Percentiles rank a stretch among this genome's conserved stretches.
Conservation (phyloP, 192 early-diverging fungal genomes). For the Martensiomyces pterosporus region DNA sequence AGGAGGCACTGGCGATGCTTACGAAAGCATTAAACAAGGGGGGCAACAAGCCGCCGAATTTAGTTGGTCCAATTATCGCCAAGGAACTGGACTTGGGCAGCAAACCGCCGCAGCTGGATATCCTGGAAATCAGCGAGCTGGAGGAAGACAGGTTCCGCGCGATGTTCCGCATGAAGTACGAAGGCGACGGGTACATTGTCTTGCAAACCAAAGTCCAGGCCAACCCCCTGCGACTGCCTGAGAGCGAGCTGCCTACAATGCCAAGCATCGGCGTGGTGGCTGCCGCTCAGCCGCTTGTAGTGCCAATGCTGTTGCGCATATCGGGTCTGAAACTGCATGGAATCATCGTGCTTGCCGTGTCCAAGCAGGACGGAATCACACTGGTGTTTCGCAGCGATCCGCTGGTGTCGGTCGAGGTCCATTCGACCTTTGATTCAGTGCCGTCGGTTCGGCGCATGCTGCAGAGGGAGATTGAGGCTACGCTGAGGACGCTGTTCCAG, state of each 20-base stretch:
- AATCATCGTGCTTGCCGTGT: conserved; percentile 90
- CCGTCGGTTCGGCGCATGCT: conserved; percentile 82
- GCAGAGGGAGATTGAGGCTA: conserved; percentile 86
- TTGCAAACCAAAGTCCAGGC: conserved; percentile 90
- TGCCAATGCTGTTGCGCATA: conserved; percentile 93
- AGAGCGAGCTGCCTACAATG: conserved; percentile 58
- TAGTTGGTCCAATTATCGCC: conserved; percentile 87
- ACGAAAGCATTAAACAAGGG: conserved; percentile 88
- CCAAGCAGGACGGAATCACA: conserved; percentile 90
- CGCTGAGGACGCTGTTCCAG: conserved; percentile 84
- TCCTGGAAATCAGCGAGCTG: conserved; percentile 95
- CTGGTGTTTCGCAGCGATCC: conserved; percentile 98
- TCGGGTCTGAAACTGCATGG: conserved; percentile 84
- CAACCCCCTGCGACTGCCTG: conserved; percentile 48
- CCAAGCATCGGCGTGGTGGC: conserved; percentile 71
- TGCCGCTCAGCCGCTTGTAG: conserved; percentile 88
- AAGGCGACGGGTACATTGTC: conserved; percentile 87
- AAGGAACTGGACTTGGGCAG: conserved; percentile 97
- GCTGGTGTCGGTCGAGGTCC: conserved; percentile 86
- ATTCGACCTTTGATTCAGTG: conserved; percentile 95
- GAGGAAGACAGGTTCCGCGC: conserved; percentile 90
- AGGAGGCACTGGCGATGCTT: conserved; percentile 79
- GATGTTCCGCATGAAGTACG: conserved; percentile 93
- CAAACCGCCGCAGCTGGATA: conserved; percentile 91
- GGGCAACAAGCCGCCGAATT: conserved; percentile 86